A percentile compares a stretch with the other conserved stretches of the same genome.
Evolutionary conservation across 495 filamentous ascomycete species (phyloP).

Genomic region (Copromyces sp.): DNA sequence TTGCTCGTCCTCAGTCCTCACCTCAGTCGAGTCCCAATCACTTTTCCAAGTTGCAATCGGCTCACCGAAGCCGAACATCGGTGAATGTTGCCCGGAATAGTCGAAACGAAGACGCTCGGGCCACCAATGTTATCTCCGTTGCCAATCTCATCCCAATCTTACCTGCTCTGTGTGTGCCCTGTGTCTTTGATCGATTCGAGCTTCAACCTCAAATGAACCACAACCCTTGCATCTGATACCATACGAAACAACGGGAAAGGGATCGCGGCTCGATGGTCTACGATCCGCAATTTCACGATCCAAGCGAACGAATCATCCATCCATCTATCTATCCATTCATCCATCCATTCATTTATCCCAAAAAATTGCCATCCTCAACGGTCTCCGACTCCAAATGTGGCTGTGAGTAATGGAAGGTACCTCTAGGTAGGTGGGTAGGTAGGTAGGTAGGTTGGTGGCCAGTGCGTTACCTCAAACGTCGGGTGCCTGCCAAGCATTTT

Average conservation of each 20-base stretch:
- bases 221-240: background rate
- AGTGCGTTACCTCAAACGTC: background rate
- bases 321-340: background rate
- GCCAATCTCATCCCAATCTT: background rate
- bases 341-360: background rate
- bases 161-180: background rate
- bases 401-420: too few species aligned
- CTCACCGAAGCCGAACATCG: background rate
- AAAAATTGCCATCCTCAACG: background rate
- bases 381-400: background rate
- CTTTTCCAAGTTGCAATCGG: background rate
- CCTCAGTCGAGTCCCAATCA: background rate
- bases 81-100: background rate
- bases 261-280: background rate
- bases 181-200: background rate
- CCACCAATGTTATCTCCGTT: background rate
- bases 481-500: background rate
- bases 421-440: too few species aligned
- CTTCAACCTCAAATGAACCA: background rate
- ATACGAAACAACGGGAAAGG: background rate
- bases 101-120: background rate
- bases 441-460: background rate
- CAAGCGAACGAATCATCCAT: background rate
- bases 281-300: background rate
- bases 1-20: background rate